Percentiles rank a stretch among this genome's conserved stretches.
These are phyloP conservation scores for Hemileccinum rubropunctum DNA, from an alignment of 768 basidiomycete genomes.

Conservation along the genomic window DNA sequence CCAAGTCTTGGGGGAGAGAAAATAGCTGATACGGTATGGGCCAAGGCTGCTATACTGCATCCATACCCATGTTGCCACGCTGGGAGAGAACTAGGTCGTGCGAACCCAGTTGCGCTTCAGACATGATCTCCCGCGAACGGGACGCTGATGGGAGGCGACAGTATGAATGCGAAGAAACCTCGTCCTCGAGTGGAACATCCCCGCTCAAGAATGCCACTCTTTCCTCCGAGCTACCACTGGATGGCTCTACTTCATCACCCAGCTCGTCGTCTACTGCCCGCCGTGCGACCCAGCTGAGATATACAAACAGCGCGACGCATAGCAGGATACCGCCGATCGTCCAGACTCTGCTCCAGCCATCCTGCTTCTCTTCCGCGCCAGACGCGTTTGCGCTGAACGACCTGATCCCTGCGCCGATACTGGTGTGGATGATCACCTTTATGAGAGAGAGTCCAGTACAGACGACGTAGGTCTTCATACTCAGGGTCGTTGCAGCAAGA, in stretches of 20 bases:
- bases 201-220: conserved; percentile 50
- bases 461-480: conserved; percentile 70
- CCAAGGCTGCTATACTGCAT: conserved; percentile 13
- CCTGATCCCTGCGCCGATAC: conserved; percentile 79
- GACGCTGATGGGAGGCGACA: conserved; percentile 17
- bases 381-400: conserved; percentile 60
- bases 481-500: conserved; percentile 80
- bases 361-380: conserved; percentile 35
- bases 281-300: conserved; percentile 79
- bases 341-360: conserved; percentile 53
- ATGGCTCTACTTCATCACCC: conserved; percentile 38
- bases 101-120: conserved; percentile 42
- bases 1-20: too few species aligned
- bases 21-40: too few species aligned
- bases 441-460: conserved; percentile 83
- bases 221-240: conserved; percentile 42
- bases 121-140: conserved; percentile 37
- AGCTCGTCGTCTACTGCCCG: conserved; percentile 58
- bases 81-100: conserved; percentile 11
- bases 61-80: too few species aligned
- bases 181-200: conserved; percentile 24
- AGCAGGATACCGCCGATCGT: conserved; percentile 68
- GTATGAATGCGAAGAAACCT: conserved; percentile 15
- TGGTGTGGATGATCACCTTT: conserved; percentile 91
- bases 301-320: conserved; percentile 73